These are phyloP conservation scores for Rubroshorea leprosula DNA, from an alignment of 345 rosid genomes.

Conservation along the genomic window DNA sequence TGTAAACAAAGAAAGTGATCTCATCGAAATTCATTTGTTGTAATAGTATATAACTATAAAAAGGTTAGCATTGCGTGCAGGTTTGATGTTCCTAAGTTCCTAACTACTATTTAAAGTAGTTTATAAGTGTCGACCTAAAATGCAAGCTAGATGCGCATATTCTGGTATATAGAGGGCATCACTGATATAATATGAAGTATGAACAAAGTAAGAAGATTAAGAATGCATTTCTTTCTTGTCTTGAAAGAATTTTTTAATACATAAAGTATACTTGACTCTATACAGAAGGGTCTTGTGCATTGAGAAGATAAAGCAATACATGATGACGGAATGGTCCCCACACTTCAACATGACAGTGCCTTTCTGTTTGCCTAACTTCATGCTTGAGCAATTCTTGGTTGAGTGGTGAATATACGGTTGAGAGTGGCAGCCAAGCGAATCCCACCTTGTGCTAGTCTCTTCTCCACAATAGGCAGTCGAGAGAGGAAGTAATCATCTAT, in stretches of 20 bases:
- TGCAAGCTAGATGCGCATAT: slow-evolving; percentile 34
- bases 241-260: slow-evolving; percentile 14
- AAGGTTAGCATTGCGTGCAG: slow-evolving; percentile 53
- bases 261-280: neutral
- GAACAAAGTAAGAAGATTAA: neutral
- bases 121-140: slow-evolving; percentile 17
- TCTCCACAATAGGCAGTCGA: slow-evolving; percentile 71
- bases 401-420: slow-evolving; percentile 61
- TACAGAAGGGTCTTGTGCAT: neutral
- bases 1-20: slow-evolving; percentile 5
- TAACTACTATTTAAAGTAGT: slow-evolving; percentile 12
- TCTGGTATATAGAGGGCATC: slow-evolving; percentile 18
- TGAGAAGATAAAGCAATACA: slow-evolving; percentile 12
- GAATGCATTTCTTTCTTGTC: slow-evolving; percentile 13
- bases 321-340: slow-evolving; percentile 22
- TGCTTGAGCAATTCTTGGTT: slow-evolving; percentile 28
- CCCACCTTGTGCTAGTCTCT: slow-evolving; percentile 85
- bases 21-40: slow-evolving; percentile 9
- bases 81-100: slow-evolving; percentile 35
- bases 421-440: slow-evolving; percentile 75
- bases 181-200: neutral
- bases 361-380: slow-evolving; percentile 23
- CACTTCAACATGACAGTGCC: slow-evolving; percentile 23
- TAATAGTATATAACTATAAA: slow-evolving; percentile 14
- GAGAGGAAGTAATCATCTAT: slow-evolving; percentile 76